phyloP scores from a whole-genome alignment of 106 monocot genomes.

The Vanilla planifolia region DNA sequence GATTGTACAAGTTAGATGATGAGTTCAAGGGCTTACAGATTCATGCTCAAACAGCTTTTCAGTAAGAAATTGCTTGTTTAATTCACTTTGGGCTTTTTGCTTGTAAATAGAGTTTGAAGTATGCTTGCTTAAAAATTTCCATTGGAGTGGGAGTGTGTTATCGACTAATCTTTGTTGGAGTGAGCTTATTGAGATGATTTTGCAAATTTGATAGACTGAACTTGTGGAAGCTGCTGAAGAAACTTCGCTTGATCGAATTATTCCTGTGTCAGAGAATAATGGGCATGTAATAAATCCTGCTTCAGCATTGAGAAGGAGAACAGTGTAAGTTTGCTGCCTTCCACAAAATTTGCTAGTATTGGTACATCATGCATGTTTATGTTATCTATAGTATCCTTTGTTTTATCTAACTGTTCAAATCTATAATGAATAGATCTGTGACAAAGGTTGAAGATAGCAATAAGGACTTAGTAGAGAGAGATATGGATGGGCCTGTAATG shows the following conservation, averaged over 20 bases:
- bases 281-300: conserved; percentile 11
- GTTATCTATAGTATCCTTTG: neutral
- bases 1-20: too few species aligned
- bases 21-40: too few species aligned
- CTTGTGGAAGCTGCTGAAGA: conserved; percentile 22
- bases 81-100: too few species aligned
- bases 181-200: neutral
- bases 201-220: conserved; percentile 25
- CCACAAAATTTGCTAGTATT: neutral
- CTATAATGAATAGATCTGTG: conserved; percentile 24
- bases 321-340: conserved; percentile 23
- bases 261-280: conserved; percentile 30
- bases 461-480: conserved; percentile 22
- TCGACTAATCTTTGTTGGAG: too few species aligned
- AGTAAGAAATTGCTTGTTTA: too few species aligned
- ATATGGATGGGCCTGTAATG: conserved; percentile 31
- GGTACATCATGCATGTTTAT: neutral
- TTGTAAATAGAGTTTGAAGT: too few species aligned
- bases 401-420: neutral
- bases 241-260: conserved; percentile 22
- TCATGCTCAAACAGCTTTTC: too few species aligned
- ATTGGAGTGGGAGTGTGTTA: too few species aligned
- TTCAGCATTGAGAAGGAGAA: conserved; percentile 46
- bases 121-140: neutral
- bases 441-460: conserved; percentile 25